Evolutionary conservation across 2,329 filamentous ascomycete genomes (phyloP).

Genomic region (Aschersonia sp.): DNA sequence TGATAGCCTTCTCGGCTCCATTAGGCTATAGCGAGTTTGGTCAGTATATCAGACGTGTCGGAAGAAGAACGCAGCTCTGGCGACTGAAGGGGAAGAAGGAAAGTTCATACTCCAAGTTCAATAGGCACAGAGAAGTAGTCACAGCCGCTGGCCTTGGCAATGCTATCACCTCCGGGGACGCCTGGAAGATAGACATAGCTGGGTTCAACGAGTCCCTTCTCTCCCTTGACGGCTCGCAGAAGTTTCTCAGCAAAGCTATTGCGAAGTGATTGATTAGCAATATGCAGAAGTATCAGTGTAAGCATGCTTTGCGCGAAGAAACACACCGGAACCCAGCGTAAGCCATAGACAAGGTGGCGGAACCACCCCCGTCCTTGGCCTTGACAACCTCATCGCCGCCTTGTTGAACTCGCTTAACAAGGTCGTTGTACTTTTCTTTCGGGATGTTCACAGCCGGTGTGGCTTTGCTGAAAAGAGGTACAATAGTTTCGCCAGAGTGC

Average conservation of each 20-base stretch:
- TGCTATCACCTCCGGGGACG: constrained; percentile 72
- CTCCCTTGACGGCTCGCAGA: constrained; percentile 73
- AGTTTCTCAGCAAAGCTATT: constrained; percentile 83
- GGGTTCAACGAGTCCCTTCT: constrained; percentile 87
- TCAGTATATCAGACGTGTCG: constrained; percentile 6
- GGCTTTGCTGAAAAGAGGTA: constrained; percentile 90
- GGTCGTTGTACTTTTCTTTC: constrained; percentile 73
- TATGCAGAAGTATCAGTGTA: constrained; percentile 1
- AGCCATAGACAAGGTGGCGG: constrained; percentile 86
- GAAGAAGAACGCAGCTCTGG: not conserved
- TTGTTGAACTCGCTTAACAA: constrained; percentile 93
- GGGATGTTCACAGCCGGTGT: constrained; percentile 69
- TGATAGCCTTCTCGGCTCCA: constrained; percentile 73
- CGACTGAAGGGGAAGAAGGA: not conserved
- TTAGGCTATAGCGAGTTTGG: constrained; percentile 41
- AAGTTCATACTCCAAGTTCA: constrained; percentile 72
- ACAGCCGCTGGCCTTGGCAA: constrained; percentile 67
- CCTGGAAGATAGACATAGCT: constrained; percentile 92
- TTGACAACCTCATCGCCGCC: constrained; percentile 95
- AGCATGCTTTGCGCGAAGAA: not conserved
- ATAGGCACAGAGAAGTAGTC: constrained; percentile 96
- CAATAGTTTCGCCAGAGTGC: constrained; percentile 96
- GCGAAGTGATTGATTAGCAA: constrained; percentile 5
- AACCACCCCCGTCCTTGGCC: constrained; percentile 84
- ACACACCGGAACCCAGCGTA: constrained; percentile 82